These are phyloP conservation scores for Aspergillus affinis DNA, from an alignment of 495 filamentous ascomycete species.

Conservation along the genomic window DNA sequence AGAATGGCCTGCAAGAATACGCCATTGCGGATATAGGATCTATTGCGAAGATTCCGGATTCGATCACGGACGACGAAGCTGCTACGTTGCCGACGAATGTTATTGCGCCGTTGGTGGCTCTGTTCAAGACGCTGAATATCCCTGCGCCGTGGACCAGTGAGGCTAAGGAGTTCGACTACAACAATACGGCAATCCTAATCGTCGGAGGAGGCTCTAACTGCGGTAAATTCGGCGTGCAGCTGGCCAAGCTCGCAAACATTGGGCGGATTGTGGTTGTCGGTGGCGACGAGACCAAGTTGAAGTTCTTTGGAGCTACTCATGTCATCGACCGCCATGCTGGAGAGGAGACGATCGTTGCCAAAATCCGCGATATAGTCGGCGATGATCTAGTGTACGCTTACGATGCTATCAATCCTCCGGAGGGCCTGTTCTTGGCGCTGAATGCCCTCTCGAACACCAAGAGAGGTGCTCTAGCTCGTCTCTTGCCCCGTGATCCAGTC, in stretches of 20 bases:
- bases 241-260: conserved; percentile 26
- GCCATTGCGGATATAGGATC: conserved; percentile 20
- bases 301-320: conserved; percentile 30
- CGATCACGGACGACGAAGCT: conserved; percentile 25
- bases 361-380: conserved; percentile 28
- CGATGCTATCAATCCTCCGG: conserved; percentile 25
- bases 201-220: conserved; percentile 32
- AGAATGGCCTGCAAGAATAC: conserved; percentile 29
- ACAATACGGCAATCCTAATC: conserved; percentile 23
- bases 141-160: conserved; percentile 18
- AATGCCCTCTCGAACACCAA: conserved; percentile 28
- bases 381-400: conserved; percentile 34
- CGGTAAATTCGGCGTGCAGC: conserved; percentile 31
- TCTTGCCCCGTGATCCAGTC: conserved; percentile 7
- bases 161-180: conserved; percentile 23
- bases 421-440: conserved; percentile 22
- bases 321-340: conserved; percentile 27
- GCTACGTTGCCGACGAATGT: conserved; percentile 29
- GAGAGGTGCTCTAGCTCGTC: conserved; percentile 26
- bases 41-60: conserved; percentile 21
- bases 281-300: background rate
- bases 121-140: conserved; percentile 26
- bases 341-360: conserved; percentile 17
- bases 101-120: conserved; percentile 22
- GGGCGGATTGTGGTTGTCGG: conserved; percentile 24